Evolutionary conservation across 306 rosid species (phyloP), one percentile per base, ranked within the genome.

Genomic region (Sicyos baderoa): DNA sequence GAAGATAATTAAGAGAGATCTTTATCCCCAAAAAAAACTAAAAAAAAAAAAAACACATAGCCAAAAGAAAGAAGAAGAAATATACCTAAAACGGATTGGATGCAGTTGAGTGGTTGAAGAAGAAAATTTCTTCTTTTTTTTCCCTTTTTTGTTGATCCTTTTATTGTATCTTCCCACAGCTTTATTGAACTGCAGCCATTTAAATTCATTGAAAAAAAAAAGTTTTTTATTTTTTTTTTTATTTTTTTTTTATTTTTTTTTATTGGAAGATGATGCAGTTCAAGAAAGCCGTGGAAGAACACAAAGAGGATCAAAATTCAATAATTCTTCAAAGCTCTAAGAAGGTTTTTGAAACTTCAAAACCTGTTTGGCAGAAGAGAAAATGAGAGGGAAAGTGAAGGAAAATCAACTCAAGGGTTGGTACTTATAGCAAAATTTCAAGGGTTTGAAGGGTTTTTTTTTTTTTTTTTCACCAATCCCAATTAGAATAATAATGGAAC

Each of bases 271-370:
- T 14, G 79, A 81, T 83, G 93, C 93, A 87, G 93, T 87, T 87
- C 93, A 87, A 87, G 93, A 87, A 87, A 87, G 93, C 93, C 85
- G 93, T 87, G 93, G 93, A 87, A 87, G 81, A 87, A 85, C 81
- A 85, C 84, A 85, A 79, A 83, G 77, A 87, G 88, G 79, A 54
- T 64, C 93, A 87, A 70, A 13, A 7, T 52, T 16, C 11, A 52
- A 52, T 17, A 2, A 52, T n/a, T n/a, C 17, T 52, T 52, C 54
- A 50, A 21, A 50, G n/a, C 27, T 57, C 63, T 57, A 32, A 45
- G 37, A 52, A 52, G 23, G 54, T n/a, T n/a, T 50, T 40, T 16
- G 8, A n/a, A 50, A 50, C 21, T 3, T 16, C 68, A 14, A 63
- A 50, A 45, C 54, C 58, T 50, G 42, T 68, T 62, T 62, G 68